These are phyloP conservation scores for Fusarium floridanum DNA, from an alignment of 2,329 filamentous ascomycete genomes.

Conservation along the genomic window DNA sequence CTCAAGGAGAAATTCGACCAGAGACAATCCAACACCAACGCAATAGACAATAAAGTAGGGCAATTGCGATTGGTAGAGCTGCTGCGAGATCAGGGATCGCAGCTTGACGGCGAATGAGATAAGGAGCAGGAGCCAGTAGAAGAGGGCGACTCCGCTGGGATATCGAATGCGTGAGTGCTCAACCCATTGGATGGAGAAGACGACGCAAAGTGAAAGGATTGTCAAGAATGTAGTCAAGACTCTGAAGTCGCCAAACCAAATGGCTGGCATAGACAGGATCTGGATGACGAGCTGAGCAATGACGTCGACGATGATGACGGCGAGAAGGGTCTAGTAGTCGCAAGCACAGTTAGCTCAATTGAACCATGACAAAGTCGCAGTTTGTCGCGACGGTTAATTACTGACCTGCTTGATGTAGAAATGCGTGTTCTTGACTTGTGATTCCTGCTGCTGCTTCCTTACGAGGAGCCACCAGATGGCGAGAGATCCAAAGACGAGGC, in stretches of 20 bases:
- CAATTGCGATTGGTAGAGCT: conserved; percentile 74
- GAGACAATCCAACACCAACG: conserved; percentile 76
- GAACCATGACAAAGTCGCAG: conserved; percentile 3
- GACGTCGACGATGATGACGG: conserved; percentile 75
- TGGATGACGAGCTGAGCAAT: conserved; percentile 81
- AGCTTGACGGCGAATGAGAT: conserved; percentile 85
- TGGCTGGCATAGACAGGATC: conserved; percentile 74
- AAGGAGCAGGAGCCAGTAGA: conserved; percentile 92
- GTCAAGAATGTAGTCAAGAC: conserved; percentile 85
- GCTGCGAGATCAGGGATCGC: conserved; percentile 84
- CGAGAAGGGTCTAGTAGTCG: conserved; percentile 67
- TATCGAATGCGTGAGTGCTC: conserved; percentile 87
- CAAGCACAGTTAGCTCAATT: conserved; percentile 21
- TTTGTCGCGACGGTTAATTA: conserved; percentile 53
- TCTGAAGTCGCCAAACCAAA: conserved; percentile 86
- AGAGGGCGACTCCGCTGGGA: conserved; percentile 87
- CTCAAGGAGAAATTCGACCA: conserved; percentile 81
- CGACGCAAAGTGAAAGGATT: conserved; percentile 77
- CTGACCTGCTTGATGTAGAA: conserved; percentile 94
- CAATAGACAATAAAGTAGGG: conserved; percentile 85
- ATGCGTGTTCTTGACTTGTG: conserved; percentile 86
- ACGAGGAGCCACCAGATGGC: conserved; percentile 85
- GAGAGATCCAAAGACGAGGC: conserved; percentile 80
- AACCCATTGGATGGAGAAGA: conserved; percentile 85
- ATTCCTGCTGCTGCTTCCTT: conserved; percentile 71